Evolutionary conservation across 129 eudicot genomes (phyloP).

Genomic region (Kitagawia praeruptora): DNA sequence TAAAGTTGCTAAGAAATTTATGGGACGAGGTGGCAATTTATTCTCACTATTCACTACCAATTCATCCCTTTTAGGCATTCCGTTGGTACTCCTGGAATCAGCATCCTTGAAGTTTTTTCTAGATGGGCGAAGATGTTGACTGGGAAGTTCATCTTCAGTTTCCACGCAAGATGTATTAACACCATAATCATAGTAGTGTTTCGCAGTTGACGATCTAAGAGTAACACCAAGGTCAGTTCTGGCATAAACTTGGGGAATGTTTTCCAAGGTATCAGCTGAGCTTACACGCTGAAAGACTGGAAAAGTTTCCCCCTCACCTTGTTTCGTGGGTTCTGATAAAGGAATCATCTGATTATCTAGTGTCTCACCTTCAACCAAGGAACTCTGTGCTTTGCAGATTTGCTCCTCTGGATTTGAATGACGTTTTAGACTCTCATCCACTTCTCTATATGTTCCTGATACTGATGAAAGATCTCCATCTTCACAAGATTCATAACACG

Average conservation of each 20-base stretch:
- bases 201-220: slow-evolving; percentile 24
- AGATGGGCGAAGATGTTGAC: slow-evolving; percentile 3
- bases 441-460: slow-evolving; percentile 17
- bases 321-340: slow-evolving; percentile 9
- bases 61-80: slow-evolving; percentile 20
- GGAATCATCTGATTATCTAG: slow-evolving; percentile 7
- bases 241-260: not conserved
- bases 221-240: slow-evolving; percentile 19
- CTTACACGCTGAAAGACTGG: slow-evolving; percentile 30
- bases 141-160: slow-evolving; percentile 36
- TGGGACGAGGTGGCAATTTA: slow-evolving; percentile 12
- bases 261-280: slow-evolving; percentile 31
- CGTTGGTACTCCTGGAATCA: slow-evolving; percentile 10
- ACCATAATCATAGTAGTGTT: slow-evolving; percentile 43
- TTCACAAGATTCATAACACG: slow-evolving; percentile 18
- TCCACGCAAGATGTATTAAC: slow-evolving; percentile 64
- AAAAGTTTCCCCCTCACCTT: slow-evolving; percentile 17
- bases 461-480: slow-evolving; percentile 19
- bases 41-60: slow-evolving; percentile 12
- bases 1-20: slow-evolving; percentile 1
- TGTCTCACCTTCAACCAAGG: slow-evolving; percentile 21
- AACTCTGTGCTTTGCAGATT: slow-evolving; percentile 10
- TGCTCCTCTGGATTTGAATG: slow-evolving; percentile 17
- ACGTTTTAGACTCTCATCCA: slow-evolving; percentile 16
- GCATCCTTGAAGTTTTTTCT: slow-evolving; percentile 23